Evolutionary conservation across 805 yeast genomes (phyloP).

Genomic region (Groenewaldozyma tartarivorans): DNA sequence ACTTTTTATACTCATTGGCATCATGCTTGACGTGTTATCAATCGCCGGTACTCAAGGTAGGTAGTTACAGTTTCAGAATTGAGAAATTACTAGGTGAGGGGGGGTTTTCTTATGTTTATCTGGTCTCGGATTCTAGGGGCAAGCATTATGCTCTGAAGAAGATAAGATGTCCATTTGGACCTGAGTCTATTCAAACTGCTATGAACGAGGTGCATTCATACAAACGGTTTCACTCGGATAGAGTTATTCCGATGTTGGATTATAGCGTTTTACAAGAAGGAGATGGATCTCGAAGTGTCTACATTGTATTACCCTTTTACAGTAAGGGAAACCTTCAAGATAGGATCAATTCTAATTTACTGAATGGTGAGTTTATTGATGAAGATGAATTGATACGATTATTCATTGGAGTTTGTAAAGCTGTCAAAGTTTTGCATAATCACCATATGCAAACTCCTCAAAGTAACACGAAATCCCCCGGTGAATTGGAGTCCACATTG

Average conservation of each 20-base stretch:
- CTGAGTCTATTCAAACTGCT: conserved; percentile 63
- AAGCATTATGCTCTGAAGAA: conserved; percentile 66
- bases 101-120: conserved; percentile 77
- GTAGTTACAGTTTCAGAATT: conserved; percentile 53
- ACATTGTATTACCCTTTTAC: conserved; percentile 71
- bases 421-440: conserved; percentile 67
- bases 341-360: conserved; percentile 52
- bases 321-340: conserved; percentile 72
- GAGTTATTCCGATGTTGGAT: conserved; percentile 60
- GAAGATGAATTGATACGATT: conserved; percentile 57
- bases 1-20: conserved; percentile 22
- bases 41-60: conserved; percentile 51
- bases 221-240: conserved; percentile 55
- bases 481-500: not conserved
- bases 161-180: conserved; percentile 80
- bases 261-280: conserved; percentile 59
- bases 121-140: conserved; percentile 47
- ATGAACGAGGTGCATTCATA: conserved; percentile 71
- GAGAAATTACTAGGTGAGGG: conserved; percentile 79
- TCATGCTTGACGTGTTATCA: conserved; percentile 32
- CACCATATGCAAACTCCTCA: conserved; percentile 10
- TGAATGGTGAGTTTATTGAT: conserved; percentile 43
- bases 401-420: conserved; percentile 63
- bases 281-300: conserved; percentile 74
- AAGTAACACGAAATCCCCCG: not conserved